phyloP scores from a whole-genome alignment of 2,329 filamentous ascomycete species.

The Fragosphaeria purpurea region DNA sequence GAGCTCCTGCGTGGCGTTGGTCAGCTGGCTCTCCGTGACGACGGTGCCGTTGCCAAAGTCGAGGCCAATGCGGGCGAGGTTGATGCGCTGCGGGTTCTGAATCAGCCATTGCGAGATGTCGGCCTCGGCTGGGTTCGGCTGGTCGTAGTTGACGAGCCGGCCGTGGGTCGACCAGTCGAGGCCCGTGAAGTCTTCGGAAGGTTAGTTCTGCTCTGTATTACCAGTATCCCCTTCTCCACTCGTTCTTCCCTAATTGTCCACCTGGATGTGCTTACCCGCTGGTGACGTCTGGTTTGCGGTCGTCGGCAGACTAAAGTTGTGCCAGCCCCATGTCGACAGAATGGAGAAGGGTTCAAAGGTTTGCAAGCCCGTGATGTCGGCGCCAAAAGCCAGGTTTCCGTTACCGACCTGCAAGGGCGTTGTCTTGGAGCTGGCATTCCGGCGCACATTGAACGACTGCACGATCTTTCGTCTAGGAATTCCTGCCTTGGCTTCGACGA shows the following conservation, averaged over 20 bases:
- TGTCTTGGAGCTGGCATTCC: constrained; percentile 35
- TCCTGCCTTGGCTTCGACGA: constrained; percentile 1
- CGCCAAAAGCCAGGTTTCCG: constrained; percentile 38
- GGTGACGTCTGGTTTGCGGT: constrained; percentile 26
- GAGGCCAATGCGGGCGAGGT: constrained; percentile 37
- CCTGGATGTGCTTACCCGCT: constrained; percentile 13
- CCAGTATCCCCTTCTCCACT: background rate
- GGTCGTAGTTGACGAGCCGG: constrained; percentile 30
- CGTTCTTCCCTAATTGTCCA: background rate
- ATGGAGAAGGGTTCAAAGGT: constrained; percentile 36
- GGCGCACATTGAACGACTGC: constrained; percentile 34
- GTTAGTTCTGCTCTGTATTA: background rate
- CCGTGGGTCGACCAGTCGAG: constrained; percentile 34
- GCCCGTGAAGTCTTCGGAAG: constrained; percentile 26
- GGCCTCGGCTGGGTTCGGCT: constrained; percentile 29
- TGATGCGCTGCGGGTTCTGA: constrained; percentile 41
- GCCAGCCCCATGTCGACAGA: constrained; percentile 39
- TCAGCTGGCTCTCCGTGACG: constrained; percentile 30
- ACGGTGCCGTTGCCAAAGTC: constrained; percentile 30
- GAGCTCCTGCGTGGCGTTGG: constrained; percentile 30
- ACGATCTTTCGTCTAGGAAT: constrained; percentile 26
- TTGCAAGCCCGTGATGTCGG: constrained; percentile 36
- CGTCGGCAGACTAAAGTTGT: constrained; percentile 36
- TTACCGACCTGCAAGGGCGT: constrained; percentile 44
- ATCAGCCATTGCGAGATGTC: constrained; percentile 34